Evolutionary conservation across 768 basidiomycete genomes (phyloP).

Genomic region (Mycena metata): DNA sequence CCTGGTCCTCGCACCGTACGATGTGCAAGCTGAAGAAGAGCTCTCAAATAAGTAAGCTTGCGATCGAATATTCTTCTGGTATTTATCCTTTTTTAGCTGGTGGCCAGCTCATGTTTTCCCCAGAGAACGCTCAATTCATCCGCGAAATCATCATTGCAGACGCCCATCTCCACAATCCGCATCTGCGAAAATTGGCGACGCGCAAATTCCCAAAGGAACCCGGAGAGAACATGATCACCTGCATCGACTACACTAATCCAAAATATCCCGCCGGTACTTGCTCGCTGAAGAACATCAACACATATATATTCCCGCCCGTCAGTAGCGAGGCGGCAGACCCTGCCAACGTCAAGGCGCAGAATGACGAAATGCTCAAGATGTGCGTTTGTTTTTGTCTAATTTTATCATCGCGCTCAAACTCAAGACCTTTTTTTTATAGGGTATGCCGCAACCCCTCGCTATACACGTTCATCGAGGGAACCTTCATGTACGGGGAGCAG

Average conservation of each 20-base stretch:
- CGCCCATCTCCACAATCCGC: conserved; percentile 9
- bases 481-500: conserved; percentile 14
- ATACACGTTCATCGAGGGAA: conserved; percentile 29
- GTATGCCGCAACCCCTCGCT: conserved; percentile 18
- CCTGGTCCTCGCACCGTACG: conserved; percentile 24
- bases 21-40: conserved; percentile 20
- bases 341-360: conserved; percentile 25
- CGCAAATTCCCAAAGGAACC: conserved; percentile 20
- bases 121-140: conserved; percentile 15
- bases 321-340: conserved; percentile 17
- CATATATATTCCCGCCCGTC: conserved; percentile 31
- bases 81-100: too few species aligned
- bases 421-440: neutral
- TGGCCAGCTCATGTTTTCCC: too few species aligned
- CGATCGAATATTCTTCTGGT: neutral
- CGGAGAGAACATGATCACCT: conserved; percentile 23
- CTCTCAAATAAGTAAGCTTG: neutral
- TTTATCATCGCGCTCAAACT: neutral
- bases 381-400: neutral
- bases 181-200: conserved; percentile 14
- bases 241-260: conserved; percentile 33
- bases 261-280: conserved; percentile 32
- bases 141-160: conserved; percentile 19
- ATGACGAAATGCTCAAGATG: conserved; percentile 33
- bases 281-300: conserved; percentile 29